phyloP scores from a whole-genome alignment of 1,284 basidiomycete genomes.

The Rugiboletus extremiorientalis region DNA sequence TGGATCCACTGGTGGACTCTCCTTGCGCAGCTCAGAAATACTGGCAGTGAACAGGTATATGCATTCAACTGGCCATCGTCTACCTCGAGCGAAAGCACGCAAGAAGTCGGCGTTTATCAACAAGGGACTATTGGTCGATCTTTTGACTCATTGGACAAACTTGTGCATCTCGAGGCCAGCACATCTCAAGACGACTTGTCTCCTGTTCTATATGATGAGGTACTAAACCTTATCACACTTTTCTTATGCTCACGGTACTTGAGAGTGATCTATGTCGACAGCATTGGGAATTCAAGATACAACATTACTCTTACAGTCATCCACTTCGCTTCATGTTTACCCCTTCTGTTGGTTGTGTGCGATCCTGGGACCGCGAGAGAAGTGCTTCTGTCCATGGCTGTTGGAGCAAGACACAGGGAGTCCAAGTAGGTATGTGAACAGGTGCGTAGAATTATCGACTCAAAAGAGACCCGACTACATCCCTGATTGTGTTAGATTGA shows the following conservation, averaged over 20 bases:
- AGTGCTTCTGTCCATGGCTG: neutral
- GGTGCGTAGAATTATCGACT: neutral
- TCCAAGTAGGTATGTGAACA: constrained; percentile 9
- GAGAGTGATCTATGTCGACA: too few relatives aligned
- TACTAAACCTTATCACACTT: neutral
- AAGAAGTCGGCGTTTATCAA: neutral
- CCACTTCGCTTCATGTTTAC: constrained; percentile 6
- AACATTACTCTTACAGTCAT: neutral
- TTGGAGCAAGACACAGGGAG: constrained; percentile 8
- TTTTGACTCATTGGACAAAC: constrained; percentile 5
- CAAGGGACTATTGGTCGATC: constrained; percentile 4
- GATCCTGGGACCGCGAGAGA: constrained; percentile 3
- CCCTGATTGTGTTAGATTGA: constrained; percentile 18
- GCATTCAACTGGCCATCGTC: neutral
- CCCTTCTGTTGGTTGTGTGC: constrained; percentile 4
- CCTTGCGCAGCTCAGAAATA: neutral
- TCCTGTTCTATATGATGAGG: constrained; percentile 8
- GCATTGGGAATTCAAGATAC: too few relatives aligned
- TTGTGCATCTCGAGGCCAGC: constrained; percentile 10
- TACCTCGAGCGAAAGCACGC: too few relatives aligned
- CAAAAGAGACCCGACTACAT: neutral
- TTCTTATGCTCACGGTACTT: neutral
- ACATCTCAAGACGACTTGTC: constrained; percentile 5
- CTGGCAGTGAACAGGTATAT: constrained; percentile 1
- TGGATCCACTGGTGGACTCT: constrained; percentile 12